phyloP scores from a whole-genome alignment of 2,329 filamentous ascomycete genomes.

The Phoma sp. region DNA sequence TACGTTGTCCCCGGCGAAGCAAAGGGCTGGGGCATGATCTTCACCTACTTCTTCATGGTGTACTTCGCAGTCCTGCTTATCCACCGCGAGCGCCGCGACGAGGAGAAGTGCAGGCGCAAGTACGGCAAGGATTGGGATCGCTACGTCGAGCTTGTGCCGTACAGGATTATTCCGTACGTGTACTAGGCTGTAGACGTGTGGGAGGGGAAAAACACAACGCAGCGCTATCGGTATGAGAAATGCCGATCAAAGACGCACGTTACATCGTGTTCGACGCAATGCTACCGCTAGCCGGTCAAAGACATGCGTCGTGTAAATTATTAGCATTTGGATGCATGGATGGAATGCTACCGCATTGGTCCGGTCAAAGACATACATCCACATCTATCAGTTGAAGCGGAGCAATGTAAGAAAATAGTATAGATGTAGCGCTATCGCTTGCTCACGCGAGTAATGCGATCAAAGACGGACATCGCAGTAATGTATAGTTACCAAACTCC shows the following conservation, averaged over 20 bases:
- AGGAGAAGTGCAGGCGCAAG: constrained; percentile 89
- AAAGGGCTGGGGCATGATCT: constrained; percentile 81
- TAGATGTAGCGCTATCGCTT: constrained; percentile 33
- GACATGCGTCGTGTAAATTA: constrained; percentile 24
- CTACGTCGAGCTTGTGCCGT: constrained; percentile 84
- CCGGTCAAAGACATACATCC: constrained; percentile 40
- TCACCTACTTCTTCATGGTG: constrained; percentile 93
- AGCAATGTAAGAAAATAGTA: no score
- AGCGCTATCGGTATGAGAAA: constrained; percentile 33
- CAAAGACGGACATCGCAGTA: constrained; percentile 27
- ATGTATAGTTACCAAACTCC: constrained; percentile 6
- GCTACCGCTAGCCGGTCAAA: constrained; percentile 36
- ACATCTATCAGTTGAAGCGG: no score
- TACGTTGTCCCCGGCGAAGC: constrained; percentile 75
- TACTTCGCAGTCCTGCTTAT: constrained; percentile 90
- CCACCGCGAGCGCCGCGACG: constrained; percentile 85
- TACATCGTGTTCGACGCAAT: constrained; percentile 20
- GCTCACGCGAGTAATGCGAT: no score
- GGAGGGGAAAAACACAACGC: constrained; percentile 26
- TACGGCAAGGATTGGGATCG: constrained; percentile 92
- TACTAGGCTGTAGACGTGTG: constrained; percentile 63
- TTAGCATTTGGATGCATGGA: constrained; percentile 1
- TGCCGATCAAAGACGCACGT: constrained; percentile 40
- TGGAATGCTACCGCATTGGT: constrained; percentile 30
- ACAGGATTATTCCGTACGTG: constrained; percentile 82